phyloP scores from a whole-genome alignment of 345 rosid species.

The Ceriops zippeliana region DNA sequence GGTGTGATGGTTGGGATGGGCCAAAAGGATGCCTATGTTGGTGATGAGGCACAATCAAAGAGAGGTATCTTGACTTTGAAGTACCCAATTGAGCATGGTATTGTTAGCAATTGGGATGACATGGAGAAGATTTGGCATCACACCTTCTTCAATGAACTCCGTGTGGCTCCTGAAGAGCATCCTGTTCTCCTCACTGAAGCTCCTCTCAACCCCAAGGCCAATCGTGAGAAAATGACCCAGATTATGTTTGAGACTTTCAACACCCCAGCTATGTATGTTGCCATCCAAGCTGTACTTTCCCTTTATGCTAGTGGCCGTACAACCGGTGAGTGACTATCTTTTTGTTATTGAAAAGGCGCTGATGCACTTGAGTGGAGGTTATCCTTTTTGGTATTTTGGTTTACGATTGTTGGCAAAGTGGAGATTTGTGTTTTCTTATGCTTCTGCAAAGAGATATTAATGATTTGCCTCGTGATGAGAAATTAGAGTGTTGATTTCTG shows the following conservation, averaged over 20 bases:
- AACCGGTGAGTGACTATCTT: slow-evolving; percentile 41
- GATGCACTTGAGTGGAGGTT: too few relatives aligned
- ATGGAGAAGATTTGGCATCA: slow-evolving; percentile 69
- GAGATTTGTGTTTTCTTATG: too few relatives aligned
- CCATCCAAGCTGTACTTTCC: slow-evolving; percentile 64
- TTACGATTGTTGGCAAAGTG: too few relatives aligned
- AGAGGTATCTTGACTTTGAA: slow-evolving; percentile 63
- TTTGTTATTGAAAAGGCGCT: too few relatives aligned
- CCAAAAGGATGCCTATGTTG: slow-evolving; percentile 65
- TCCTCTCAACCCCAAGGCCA: slow-evolving; percentile 75
- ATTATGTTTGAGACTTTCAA: slow-evolving; percentile 60
- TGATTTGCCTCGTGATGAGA: too few relatives aligned
- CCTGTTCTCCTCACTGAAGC: slow-evolving; percentile 76
- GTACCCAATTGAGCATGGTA: slow-evolving; percentile 63
- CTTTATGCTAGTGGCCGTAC: slow-evolving; percentile 78
- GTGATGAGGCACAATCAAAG: slow-evolving; percentile 70
- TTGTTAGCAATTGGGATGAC: slow-evolving; percentile 64
- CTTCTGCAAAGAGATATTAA: too few relatives aligned
- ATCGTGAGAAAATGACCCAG: slow-evolving; percentile 74
- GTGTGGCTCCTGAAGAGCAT: slow-evolving; percentile 75
- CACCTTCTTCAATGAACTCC: slow-evolving; percentile 61
- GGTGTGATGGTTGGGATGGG: slow-evolving; percentile 68
- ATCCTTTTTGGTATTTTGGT: too few relatives aligned
- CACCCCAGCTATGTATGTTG: slow-evolving; percentile 59
- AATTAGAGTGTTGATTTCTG: too few relatives aligned